phyloP scores from a whole-genome alignment of 2,329 filamentous ascomycete species.

The Nothophoma quercina region DNA sequence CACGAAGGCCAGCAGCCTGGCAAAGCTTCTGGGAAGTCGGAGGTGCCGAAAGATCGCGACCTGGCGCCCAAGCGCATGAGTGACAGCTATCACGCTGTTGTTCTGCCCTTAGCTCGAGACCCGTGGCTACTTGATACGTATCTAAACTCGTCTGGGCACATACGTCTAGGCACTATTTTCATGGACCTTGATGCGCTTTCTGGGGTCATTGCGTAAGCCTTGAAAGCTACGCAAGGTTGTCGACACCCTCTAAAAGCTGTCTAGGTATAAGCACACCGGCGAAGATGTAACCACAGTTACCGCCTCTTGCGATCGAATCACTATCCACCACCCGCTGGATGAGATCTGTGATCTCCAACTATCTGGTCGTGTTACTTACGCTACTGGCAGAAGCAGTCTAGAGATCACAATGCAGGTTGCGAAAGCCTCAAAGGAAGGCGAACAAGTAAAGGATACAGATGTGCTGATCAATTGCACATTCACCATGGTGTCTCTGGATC shows the following conservation, averaged over 20 bases:
- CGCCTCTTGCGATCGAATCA: constrained; percentile 69
- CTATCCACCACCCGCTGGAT: constrained; percentile 73
- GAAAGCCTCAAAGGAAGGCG: constrained; percentile 67
- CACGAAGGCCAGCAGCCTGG: constrained; percentile 41
- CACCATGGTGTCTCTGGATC: constrained; percentile 79
- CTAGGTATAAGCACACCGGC: constrained; percentile 71
- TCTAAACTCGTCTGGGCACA: constrained; percentile 77
- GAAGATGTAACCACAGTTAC: constrained; percentile 70
- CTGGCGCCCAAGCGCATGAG: constrained; percentile 73
- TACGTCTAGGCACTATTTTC: constrained; percentile 74
- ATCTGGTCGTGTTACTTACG: constrained; percentile 73
- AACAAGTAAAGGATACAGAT: constrained; percentile 65
- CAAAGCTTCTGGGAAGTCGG: constrained; percentile 41
- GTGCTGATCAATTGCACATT: constrained; percentile 75
- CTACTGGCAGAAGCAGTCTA: constrained; percentile 75
- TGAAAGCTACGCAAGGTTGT: constrained; percentile 63
- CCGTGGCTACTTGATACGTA: constrained; percentile 81
- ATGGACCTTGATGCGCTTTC: constrained; percentile 84
- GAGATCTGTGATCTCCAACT: constrained; percentile 82
- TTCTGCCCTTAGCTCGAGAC: constrained; percentile 74
- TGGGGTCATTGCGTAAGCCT: constrained; percentile 69
- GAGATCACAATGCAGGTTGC: constrained; percentile 78
- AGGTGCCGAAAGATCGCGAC: constrained; percentile 59
- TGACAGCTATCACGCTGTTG: constrained; percentile 73
- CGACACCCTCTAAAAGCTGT: constrained; percentile 23